Conservation (phyloP, 805 yeast genomes). For the Monosporozyma yasuniensis region DNA sequence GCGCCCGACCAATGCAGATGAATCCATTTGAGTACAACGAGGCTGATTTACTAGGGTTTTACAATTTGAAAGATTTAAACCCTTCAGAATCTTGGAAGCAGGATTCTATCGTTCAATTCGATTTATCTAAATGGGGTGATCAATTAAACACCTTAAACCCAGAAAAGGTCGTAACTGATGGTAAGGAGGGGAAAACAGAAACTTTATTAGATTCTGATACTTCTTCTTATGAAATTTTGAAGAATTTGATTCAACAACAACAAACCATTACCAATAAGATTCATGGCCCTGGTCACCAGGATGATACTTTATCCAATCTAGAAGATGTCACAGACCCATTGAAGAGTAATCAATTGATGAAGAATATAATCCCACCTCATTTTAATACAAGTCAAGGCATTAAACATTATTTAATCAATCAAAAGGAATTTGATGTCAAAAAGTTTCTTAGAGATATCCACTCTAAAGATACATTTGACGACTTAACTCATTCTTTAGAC, state of each 20-base stretch:
- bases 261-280: slow-evolving; percentile 5
- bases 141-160: not conserved
- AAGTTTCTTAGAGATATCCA: slow-evolving; percentile 49
- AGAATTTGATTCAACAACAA: slow-evolving; percentile 23
- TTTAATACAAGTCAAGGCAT: slow-evolving; percentile 11
- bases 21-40: slow-evolving; percentile 18
- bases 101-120: slow-evolving; percentile 24
- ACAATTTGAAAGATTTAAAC: slow-evolving; percentile 36
- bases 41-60: slow-evolving; percentile 29
- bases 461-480: slow-evolving; percentile 43
- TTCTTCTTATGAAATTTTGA: slow-evolving; percentile 27
- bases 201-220: slow-evolving; percentile 18
- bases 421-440: slow-evolving; percentile 51
- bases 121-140: slow-evolving; percentile 19
- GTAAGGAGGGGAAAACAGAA: not conserved
- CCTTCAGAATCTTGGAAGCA: slow-evolving; percentile 35
- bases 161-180: not conserved
- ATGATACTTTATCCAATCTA: not conserved
- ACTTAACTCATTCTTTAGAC: slow-evolving; percentile 40
- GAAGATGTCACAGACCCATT: slow-evolving; percentile 42
- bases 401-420: slow-evolving; percentile 41
- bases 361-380: not conserved
- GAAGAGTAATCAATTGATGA: slow-evolving; percentile 31
- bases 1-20: slow-evolving; percentile 4
- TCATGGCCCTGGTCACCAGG: slow-evolving; percentile 5